Conservation (phyloP, 495 filamentous ascomycete species). For the Oidiodendron maius region DNA sequence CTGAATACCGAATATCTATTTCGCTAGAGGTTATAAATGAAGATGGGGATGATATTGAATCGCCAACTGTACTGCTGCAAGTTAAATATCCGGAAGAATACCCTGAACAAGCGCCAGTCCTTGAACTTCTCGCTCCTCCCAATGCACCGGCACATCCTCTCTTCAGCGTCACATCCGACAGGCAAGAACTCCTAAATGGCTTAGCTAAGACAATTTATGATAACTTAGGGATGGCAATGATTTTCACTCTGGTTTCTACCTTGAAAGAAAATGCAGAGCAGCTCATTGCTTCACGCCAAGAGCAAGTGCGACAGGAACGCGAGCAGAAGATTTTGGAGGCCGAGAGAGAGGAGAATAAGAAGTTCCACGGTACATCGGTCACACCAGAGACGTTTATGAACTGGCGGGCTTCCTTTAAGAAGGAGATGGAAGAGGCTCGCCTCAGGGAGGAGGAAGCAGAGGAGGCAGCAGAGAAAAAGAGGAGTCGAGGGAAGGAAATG, state of each 20-base stretch:
- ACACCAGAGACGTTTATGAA: slow-evolving; percentile 74
- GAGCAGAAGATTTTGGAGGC: slow-evolving; percentile 62
- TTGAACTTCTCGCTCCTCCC: slow-evolving; percentile 67
- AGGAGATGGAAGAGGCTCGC: slow-evolving; percentile 70
- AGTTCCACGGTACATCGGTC: slow-evolving; percentile 89
- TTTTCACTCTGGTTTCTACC: slow-evolving; percentile 81
- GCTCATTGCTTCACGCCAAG: slow-evolving; percentile 64
- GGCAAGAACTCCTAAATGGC: slow-evolving; percentile 58
- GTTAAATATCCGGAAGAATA: slow-evolving; percentile 84
- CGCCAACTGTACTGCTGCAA: slow-evolving; percentile 66
- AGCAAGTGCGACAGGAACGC: slow-evolving; percentile 49
- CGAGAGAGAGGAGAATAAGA: slow-evolving; percentile 90
- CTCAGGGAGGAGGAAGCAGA: slow-evolving; percentile 59
- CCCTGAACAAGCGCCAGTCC: slow-evolving; percentile 74
- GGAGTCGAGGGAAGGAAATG: slow-evolving; percentile 58
- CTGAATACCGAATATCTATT: slow-evolving; percentile 78
- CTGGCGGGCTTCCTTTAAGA: slow-evolving; percentile 75
- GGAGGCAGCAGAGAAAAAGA: slow-evolving; percentile 72
- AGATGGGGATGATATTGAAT: slow-evolving; percentile 48
- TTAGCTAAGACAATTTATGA: slow-evolving; percentile 72
- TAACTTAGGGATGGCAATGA: slow-evolving; percentile 96
- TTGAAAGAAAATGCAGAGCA: slow-evolving; percentile 85
- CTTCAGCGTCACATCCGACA: slow-evolving; percentile 56
- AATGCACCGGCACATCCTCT: slow-evolving; percentile 61
- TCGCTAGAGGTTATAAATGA: slow-evolving; percentile 59